These are phyloP conservation scores for Arabidopsis thaliana DNA, from an alignment of 345 rosid genomes.

Conservation along the genomic window TAIR10.1 NC_003076.8:8295001-8295500, in stretches of 20 bases:
- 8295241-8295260: conserved; percentile 80
- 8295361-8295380: conserved; percentile 85
- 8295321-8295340: conserved; percentile 87
- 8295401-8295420: conserved; percentile 61
- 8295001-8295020: conserved; percentile 31
- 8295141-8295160: conserved; percentile 8
- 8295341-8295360: conserved; percentile 84
- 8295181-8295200: conserved; percentile 6
- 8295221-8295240: neutral
- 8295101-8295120: conserved; percentile 11
- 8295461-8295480: neutral
- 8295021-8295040: neutral
- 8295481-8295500: neutral
- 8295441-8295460: neutral
- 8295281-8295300: conserved; percentile 96
- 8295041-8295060: neutral
- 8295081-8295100: conserved; percentile 2
- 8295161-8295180: neutral
- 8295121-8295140: neutral
- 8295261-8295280: conserved; percentile 91
- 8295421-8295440: conserved; percentile 7
- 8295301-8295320: conserved; percentile 76
- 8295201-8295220: neutral
- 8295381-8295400: conserved; percentile 95
- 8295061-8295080: neutral